A percentile compares a stretch with the other conserved stretches of the same genome.
phyloP scores from a whole-genome alignment of 2,329 filamentous ascomycete genomes.

The Paecilomyces variotii region DNA sequence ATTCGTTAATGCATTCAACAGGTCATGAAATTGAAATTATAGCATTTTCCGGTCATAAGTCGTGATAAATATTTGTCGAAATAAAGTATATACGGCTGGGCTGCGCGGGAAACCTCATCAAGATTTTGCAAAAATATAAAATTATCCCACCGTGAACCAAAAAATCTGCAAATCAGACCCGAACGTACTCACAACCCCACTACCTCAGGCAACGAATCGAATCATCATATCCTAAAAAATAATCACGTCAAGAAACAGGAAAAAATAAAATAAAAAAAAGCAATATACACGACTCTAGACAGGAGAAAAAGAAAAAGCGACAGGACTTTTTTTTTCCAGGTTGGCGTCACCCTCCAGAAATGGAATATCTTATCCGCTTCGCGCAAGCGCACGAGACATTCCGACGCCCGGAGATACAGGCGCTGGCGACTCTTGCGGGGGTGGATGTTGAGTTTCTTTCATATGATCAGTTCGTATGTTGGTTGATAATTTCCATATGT shows the following conservation, averaged over 20 bases:
- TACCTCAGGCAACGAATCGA: neutral
- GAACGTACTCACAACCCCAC: neutral
- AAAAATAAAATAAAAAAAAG: no score
- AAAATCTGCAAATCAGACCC: neutral
- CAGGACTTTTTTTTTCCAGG: neutral
- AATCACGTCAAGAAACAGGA: no score
- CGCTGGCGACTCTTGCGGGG: constrained; percentile 62
- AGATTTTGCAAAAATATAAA: neutral
- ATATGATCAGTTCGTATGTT: constrained; percentile 65
- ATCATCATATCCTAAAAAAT: neutral
- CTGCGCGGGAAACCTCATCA: neutral
- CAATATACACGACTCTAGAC: no score
- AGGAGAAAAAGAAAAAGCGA: no score
- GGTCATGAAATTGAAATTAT: no score
- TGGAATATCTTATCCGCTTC: constrained; percentile 82
- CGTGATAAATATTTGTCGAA: neutral
- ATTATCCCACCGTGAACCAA: neutral
- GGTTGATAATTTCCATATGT: neutral
- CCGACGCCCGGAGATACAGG: constrained; percentile 71
- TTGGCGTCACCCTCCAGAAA: constrained; percentile 14
- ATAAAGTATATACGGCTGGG: neutral
- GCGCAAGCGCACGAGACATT: constrained; percentile 89
- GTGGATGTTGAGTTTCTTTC: constrained; percentile 64
- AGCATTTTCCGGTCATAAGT: neutral
- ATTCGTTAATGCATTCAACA: neutral